Evolutionary conservation across 108 stramenopile genomes (phyloP).

Genomic region (Pseudonitzschia multiseries): DNA sequence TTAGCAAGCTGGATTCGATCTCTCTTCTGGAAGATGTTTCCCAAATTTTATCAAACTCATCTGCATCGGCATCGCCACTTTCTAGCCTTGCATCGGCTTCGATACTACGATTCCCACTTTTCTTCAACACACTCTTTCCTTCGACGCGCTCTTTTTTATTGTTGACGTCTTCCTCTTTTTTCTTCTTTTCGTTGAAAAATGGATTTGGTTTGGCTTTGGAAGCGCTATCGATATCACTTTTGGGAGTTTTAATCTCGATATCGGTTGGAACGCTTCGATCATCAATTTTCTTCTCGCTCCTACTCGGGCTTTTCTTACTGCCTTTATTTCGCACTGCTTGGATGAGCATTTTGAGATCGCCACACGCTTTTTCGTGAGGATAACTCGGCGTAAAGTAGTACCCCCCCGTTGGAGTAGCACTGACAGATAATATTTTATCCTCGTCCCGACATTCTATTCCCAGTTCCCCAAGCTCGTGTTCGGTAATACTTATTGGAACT

Average conservation of each 20-base stretch:
- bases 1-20: slow-evolving; percentile 11
- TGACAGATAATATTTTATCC: slow-evolving; percentile 31
- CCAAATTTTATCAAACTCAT: slow-evolving; percentile 19
- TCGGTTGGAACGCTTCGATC: slow-evolving; percentile 6
- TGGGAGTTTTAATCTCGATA: slow-evolving; percentile 26
- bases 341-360: slow-evolving; percentile 38
- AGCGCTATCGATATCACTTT: slow-evolving; percentile 13
- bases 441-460: slow-evolving; percentile 24
- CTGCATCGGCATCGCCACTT: slow-evolving; percentile 1
- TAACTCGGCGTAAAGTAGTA: slow-evolving; percentile 41
- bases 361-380: slow-evolving; percentile 25
- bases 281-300: slow-evolving; percentile 4
- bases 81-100: background rate
- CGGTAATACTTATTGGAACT: slow-evolving; percentile 42
- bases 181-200: background rate
- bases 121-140: background rate
- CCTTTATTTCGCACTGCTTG: slow-evolving; percentile 1
- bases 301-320: slow-evolving; percentile 2
- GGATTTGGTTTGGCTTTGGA: background rate
- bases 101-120: background rate
- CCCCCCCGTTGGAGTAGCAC: slow-evolving; percentile 27
- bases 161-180: slow-evolving; percentile 1
- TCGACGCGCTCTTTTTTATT: slow-evolving; percentile 8
- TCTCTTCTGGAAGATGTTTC: slow-evolving; percentile 12
- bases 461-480: slow-evolving; percentile 30